phyloP scores from a whole-genome alignment of 805 yeast species.

The Wickerhamiella galacta region DNA sequence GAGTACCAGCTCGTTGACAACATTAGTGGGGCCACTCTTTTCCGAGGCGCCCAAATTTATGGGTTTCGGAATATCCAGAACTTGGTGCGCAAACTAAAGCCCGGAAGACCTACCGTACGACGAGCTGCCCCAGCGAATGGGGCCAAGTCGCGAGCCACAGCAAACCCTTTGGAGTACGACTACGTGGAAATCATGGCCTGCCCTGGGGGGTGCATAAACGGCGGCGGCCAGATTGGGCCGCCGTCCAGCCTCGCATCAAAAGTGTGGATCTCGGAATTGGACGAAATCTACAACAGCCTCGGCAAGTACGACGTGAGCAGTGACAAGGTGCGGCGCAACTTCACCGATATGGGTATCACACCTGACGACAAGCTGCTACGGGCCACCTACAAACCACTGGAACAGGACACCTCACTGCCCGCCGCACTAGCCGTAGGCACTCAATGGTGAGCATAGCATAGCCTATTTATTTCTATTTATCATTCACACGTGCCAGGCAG shows the following conservation, averaged over 20 bases:
- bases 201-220: slow-evolving; percentile 94
- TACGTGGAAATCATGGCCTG: slow-evolving; percentile 96
- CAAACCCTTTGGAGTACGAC: slow-evolving; percentile 54
- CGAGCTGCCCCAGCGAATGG: slow-evolving; percentile 13
- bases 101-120: slow-evolving; percentile 18
- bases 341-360: slow-evolving; percentile 4
- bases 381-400: slow-evolving; percentile 11
- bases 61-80: slow-evolving; percentile 94
- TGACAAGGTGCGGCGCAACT: slow-evolving; percentile 4
- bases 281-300: slow-evolving; percentile 23
- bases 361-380: slow-evolving; percentile 5
- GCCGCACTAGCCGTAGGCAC: slow-evolving; percentile 16
- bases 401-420: slow-evolving; percentile 9
- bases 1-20: slow-evolving; percentile 41
- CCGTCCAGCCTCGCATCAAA: slow-evolving; percentile 18
- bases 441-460: slow-evolving; percentile 15
- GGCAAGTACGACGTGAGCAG: slow-evolving; percentile 5
- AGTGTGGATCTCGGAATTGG: slow-evolving; percentile 21
- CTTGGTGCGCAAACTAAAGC: slow-evolving; percentile 64
- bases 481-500: too few relatives aligned
- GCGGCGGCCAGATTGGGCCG: slow-evolving; percentile 73
- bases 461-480: too few relatives aligned
- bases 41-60: slow-evolving; percentile 52
- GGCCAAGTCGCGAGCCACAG: slow-evolving; percentile 22
- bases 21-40: slow-evolving; percentile 26